phyloP scores from a whole-genome alignment of 257 asterid species.

The Cordia subcordata region DNA sequence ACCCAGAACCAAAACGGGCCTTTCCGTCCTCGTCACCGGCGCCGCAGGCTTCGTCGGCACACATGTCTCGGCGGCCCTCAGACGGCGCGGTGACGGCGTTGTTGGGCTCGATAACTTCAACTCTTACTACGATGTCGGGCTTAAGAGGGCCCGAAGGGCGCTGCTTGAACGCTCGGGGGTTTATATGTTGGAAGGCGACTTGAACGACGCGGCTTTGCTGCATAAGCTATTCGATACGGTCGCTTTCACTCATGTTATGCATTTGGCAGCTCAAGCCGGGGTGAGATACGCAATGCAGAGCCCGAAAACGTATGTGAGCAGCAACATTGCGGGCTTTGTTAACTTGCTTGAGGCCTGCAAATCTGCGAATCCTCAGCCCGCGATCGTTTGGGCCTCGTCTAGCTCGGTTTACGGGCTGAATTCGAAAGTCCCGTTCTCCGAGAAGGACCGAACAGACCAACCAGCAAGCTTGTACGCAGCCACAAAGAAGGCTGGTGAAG shows the following conservation, averaged over 20 bases:
- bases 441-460: constrained; percentile 62
- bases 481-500: constrained; percentile 87
- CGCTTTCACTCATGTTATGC: constrained; percentile 73
- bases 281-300: constrained; percentile 80
- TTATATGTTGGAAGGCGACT: constrained; percentile 52
- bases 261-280: constrained; percentile 87
- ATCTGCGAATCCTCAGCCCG: constrained; percentile 57
- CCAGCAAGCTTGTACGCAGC: constrained; percentile 90
- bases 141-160: constrained; percentile 59
- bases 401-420: constrained; percentile 83
- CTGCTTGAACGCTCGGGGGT: constrained; percentile 53
- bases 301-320: constrained; percentile 60
- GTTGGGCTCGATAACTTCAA: constrained; percentile 78
- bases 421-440: constrained; percentile 79
- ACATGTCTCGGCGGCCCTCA: constrained; percentile 56
- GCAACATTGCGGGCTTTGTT: constrained; percentile 70
- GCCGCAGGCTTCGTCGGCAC: constrained; percentile 80
- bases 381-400: constrained; percentile 75
- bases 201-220: constrained; percentile 51
- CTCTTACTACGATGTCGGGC: constrained; percentile 60
- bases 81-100: constrained; percentile 73
- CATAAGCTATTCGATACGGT: constrained; percentile 43
- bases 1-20: constrained; percentile 37
- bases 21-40: constrained; percentile 71
- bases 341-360: constrained; percentile 63